Evolutionary conservation across 768 basidiomycete species (phyloP).

Genomic region (Pulveroboletus sp.): DNA sequence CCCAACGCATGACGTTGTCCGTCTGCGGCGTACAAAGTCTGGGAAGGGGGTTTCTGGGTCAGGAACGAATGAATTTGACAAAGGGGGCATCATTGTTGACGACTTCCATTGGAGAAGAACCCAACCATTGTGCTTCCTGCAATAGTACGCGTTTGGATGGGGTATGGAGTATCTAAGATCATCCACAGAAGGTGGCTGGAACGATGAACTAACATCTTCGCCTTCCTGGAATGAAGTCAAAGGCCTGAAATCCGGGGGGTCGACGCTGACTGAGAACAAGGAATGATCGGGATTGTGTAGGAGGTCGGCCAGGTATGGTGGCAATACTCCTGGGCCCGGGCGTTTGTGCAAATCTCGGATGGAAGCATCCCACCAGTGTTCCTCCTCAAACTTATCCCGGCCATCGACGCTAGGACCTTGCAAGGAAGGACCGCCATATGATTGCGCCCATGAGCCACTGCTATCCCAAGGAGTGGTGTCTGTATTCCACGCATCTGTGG

Average conservation of each 20-base stretch:
- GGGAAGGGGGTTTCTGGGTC: conserved; percentile 47
- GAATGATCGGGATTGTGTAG: conserved; percentile 72
- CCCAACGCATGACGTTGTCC: conserved; percentile 48
- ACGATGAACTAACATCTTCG: conserved; percentile 11
- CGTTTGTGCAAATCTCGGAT: conserved; percentile 42
- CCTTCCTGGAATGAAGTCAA: conserved; percentile 20
- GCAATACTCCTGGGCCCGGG: conserved; percentile 68
- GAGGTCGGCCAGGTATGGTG: conserved; percentile 60
- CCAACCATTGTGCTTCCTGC: conserved; percentile 80
- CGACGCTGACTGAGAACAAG: conserved; percentile 55
- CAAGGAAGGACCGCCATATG: conserved; percentile 17
- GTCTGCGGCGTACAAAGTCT: conserved; percentile 46
- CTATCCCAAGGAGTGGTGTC: conserved; percentile 24
- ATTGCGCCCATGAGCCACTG: conserved; percentile 20
- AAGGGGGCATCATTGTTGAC: conserved; percentile 55
- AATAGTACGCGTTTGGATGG: conserved; percentile 81
- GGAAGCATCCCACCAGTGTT: conserved; percentile 62
- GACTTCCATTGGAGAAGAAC: conserved; percentile 68
- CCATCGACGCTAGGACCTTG: conserved; percentile 52
- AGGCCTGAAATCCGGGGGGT: conserved; percentile 30
- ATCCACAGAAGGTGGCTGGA: conserved; percentile 46
- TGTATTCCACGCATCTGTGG: conserved; percentile 20
- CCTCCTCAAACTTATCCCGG: conserved; percentile 55
- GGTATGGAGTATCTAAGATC: conserved; percentile 69
- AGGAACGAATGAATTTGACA: conserved; percentile 49